Evolutionary conservation across 2,329 filamentous ascomycete genomes (phyloP), one percentile per base, ranked within the genome.

Genomic region (Botrytis galanthina): DNA sequence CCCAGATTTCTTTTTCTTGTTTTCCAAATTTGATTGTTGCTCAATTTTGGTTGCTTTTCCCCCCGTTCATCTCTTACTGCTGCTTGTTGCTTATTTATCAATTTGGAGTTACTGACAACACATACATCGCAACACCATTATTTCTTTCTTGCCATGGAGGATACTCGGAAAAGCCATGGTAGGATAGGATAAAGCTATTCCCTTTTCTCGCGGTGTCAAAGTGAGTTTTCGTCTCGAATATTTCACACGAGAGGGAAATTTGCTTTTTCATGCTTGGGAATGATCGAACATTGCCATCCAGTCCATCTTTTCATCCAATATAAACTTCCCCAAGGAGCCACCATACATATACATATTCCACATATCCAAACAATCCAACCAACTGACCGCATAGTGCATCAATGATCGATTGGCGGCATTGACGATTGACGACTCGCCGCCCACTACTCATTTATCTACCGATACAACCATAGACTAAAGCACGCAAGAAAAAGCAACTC

Each of bases 221-320:
- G 68, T 63, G 54, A 48, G 26, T 48, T 46, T 62, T 48, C 57
- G 44, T 62, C 37, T 39, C 32, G 59, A 62, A 63, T 26, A 63
- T 20, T 32, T 46, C 16, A 37, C 39, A 29, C 39, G 22, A 29
- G 26, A 29, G 46, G 35, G 26, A 32, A 29, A 54, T 54, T 54
- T 39, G 18, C 46, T 39, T 54, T 67, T 67, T 54, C 32, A 67
- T 68, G 64, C 64, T 68, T 63, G 68, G 57, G 48, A 63, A 62
- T 71, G 42, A 37, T 42, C 39, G 37, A 68, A 63, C 54, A 16
- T 63, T 48, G 57, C 57, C 57, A 63, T 71, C 35, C 39, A 29
- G 18, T 39, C 42, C 63, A 51, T 67, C 14, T 48, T 22, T 66
- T 22, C 32, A 20, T 67, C 63, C 46, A 39, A 68, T 68, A 67